phyloP scores from a whole-genome alignment of 1,284 basidiomycete genomes.

The Ceratobasidium theobromae region DNA sequence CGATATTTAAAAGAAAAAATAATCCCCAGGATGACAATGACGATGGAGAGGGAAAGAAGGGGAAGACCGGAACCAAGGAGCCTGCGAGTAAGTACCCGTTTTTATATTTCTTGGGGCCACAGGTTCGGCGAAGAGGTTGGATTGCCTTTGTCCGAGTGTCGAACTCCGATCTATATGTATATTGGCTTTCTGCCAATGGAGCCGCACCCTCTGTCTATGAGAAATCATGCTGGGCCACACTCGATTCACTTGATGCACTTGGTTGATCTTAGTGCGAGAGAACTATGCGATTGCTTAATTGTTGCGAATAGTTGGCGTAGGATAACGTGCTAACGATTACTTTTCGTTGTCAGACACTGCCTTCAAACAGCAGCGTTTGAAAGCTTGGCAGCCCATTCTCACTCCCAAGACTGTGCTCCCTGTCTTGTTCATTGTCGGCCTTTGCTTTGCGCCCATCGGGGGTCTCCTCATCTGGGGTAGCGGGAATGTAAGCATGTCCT shows the following conservation, averaged over 20 bases:
- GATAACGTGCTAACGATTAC: neutral
- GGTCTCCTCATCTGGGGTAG: slow-evolving; percentile 91
- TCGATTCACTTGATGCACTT: neutral
- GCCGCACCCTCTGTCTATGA: neutral
- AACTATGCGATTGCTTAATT: too few relatives aligned
- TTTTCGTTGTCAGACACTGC: slow-evolving; percentile 71
- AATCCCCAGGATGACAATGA: slow-evolving; percentile 10
- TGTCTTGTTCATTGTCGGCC: slow-evolving; percentile 90
- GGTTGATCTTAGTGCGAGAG: too few relatives aligned
- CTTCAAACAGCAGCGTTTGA: slow-evolving; percentile 98
- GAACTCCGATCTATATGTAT: too few relatives aligned
- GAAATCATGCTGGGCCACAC: neutral
- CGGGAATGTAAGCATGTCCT: slow-evolving; percentile 53
- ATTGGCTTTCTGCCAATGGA: too few relatives aligned
- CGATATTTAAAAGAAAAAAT: slow-evolving; percentile 11
- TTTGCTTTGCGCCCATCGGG: slow-evolving; percentile 95
- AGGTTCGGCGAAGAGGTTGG: neutral
- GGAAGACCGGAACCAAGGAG: slow-evolving; percentile 26
- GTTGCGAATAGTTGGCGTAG: neutral
- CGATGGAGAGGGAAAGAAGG: slow-evolving; percentile 31
- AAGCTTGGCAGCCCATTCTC: slow-evolving; percentile 99
- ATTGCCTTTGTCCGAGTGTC: too few relatives aligned
- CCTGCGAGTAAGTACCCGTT: slow-evolving; percentile 24
- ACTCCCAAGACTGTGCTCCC: slow-evolving; percentile 97
- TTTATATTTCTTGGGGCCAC: neutral